Evolutionary conservation across 1,284 basidiomycete genomes (phyloP).

Genomic region (Meira miltonrushii): DNA sequence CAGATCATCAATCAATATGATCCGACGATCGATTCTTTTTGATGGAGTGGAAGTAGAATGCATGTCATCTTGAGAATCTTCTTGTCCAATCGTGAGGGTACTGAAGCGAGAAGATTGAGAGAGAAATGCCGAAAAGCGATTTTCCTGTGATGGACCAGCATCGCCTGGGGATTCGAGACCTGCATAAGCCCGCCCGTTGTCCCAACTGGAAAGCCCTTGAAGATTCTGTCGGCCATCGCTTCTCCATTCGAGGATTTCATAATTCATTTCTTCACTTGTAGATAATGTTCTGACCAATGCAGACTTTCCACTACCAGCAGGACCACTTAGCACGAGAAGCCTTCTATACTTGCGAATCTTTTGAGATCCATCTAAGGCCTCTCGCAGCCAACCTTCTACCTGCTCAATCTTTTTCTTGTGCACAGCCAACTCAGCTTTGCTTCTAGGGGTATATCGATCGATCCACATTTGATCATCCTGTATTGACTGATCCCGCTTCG

Average conservation of each 20-base stretch:
- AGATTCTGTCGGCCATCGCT: slow-evolving; percentile 54
- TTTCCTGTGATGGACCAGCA: background rate
- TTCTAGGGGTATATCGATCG: background rate
- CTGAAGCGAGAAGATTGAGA: slow-evolving; percentile 24
- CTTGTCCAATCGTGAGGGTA: background rate
- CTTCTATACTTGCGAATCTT: slow-evolving; percentile 71
- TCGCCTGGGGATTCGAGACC: background rate
- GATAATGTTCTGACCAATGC: slow-evolving; percentile 73
- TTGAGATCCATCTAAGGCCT: slow-evolving; percentile 67
- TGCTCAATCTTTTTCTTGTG: slow-evolving; percentile 80
- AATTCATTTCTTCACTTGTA: slow-evolving; percentile 61
- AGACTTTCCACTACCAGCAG: slow-evolving; percentile 85
- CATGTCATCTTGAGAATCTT: background rate
- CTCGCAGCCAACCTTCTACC: slow-evolving; percentile 75
- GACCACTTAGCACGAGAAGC: slow-evolving; percentile 78
- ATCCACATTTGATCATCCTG: no score
- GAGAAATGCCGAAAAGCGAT: slow-evolving; percentile 40
- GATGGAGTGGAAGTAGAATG: background rate
- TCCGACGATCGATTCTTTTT: slow-evolving; percentile 16
- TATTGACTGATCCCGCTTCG: no score
- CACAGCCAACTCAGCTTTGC: slow-evolving; percentile 66
- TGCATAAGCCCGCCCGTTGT: background rate
- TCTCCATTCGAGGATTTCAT: slow-evolving; percentile 82
- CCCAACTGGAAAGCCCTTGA: background rate
- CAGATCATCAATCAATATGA: slow-evolving; percentile 84